These are phyloP conservation scores for Citrus hindsii DNA, from an alignment of 345 rosid species.

Conservation along the genomic window DNA sequence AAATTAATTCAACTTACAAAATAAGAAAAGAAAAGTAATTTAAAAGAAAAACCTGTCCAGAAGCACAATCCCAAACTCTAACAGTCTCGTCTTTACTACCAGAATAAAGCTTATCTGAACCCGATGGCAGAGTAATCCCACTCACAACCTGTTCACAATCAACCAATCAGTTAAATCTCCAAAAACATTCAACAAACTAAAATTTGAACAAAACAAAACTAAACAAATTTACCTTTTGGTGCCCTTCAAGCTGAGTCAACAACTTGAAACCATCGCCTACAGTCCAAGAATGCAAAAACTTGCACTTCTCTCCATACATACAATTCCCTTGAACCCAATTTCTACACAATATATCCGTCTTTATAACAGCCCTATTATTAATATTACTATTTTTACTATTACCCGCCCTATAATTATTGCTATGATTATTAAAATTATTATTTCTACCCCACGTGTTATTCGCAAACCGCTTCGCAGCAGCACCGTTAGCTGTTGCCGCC, in stretches of 20 bases:
- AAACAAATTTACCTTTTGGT: conserved; percentile 51
- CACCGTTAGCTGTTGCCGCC: conserved; percentile 28
- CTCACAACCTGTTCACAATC: conserved; percentile 57
- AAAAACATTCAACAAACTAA: neutral
- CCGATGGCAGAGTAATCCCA: conserved; percentile 84
- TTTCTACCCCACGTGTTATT: conserved; percentile 66
- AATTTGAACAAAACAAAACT: neutral
- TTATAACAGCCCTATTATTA: conserved; percentile 36
- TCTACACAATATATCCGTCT: conserved; percentile 70
- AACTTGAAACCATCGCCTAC: conserved; percentile 69
- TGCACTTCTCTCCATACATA: conserved; percentile 69
- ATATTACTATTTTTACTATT: conserved; percentile 26
- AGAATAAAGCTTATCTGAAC: conserved; percentile 71
- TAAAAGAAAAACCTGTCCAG: conserved; percentile 70
- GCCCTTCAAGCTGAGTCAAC: conserved; percentile 87
- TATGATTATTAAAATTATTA: conserved; percentile 40
- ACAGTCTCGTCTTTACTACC: conserved; percentile 86
- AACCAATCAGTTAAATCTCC: conserved; percentile 9
- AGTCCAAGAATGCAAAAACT: conserved; percentile 89
- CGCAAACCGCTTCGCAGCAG: conserved; percentile 54
- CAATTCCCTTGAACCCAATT: conserved; percentile 91
- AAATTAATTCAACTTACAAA: neutral
- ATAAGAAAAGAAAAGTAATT: neutral
- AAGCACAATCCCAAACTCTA: conserved; percentile 88
- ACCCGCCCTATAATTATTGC: conserved; percentile 31